phyloP scores from a whole-genome alignment of 2,329 filamentous ascomycete genomes.

The Alternaria tenuissima region DNA sequence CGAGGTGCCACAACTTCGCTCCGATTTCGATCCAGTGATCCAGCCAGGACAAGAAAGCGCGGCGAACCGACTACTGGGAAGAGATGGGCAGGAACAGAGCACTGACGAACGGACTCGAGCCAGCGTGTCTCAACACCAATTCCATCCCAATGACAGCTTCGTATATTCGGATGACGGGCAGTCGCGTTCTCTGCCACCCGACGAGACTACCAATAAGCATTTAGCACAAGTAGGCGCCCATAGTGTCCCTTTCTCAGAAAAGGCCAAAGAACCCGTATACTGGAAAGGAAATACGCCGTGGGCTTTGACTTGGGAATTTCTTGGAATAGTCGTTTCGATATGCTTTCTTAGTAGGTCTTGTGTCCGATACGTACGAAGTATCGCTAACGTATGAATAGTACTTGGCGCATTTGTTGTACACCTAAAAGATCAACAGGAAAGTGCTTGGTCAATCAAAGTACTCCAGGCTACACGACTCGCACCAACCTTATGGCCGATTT shows the following conservation, averaged over 20 bases:
- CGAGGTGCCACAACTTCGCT: not conserved
- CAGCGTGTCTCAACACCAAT: not conserved
- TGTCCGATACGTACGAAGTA: not conserved
- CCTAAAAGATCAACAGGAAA: not conserved
- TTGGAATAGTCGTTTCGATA: not conserved
- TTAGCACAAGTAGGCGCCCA: not conserved
- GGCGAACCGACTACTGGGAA: not conserved
- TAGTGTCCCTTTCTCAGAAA: not conserved
- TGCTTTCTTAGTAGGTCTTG: not conserved
- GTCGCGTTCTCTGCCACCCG: not conserved
- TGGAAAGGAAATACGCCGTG: not conserved
- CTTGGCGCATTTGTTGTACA: not conserved
- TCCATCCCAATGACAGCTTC: not conserved
- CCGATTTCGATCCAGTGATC: not conserved
- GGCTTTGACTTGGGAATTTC: not conserved
- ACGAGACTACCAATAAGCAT: not conserved
- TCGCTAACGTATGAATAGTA: not conserved
- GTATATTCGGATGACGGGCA: not conserved
- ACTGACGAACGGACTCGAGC: not conserved
- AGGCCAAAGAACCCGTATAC: not conserved
- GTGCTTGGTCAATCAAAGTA: not conserved
- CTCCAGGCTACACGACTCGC: conserved; percentile 14
- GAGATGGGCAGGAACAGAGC: not conserved
- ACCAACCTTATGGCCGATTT: conserved; percentile 17
- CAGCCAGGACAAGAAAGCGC: not conserved